A percentile compares a stretch with the other conserved stretches of the same genome.
Evolutionary conservation across 352 stramenopile genomes (phyloP).

Genomic region (Phytopythium kandeliae): DNA sequence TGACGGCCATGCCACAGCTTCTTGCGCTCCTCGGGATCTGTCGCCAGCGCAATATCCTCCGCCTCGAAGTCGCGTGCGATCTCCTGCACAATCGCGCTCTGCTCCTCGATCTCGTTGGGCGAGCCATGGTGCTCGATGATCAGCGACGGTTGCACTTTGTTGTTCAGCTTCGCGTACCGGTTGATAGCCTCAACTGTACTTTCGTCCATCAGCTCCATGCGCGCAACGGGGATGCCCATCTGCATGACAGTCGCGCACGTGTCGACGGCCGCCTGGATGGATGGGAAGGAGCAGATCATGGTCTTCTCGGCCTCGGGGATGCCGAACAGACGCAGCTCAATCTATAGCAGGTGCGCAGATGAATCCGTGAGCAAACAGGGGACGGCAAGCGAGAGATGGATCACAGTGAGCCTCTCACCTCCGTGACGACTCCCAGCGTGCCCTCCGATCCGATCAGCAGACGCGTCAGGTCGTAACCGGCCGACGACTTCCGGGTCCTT

Average conservation of each 20-base stretch:
- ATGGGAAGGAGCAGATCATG: slow-evolving; percentile 92
- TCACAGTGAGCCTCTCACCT: slow-evolving; percentile 31
- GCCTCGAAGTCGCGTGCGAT: slow-evolving; percentile 86
- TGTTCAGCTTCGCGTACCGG: slow-evolving; percentile 81
- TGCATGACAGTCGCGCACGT: slow-evolving; percentile 83
- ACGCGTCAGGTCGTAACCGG: slow-evolving; percentile 94
- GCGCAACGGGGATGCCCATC: slow-evolving; percentile 83
- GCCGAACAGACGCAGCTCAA: slow-evolving; percentile 92
- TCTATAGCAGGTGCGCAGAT: slow-evolving; percentile 12
- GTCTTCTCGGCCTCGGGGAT: slow-evolving; percentile 88
- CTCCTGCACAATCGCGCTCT: slow-evolving; percentile 78
- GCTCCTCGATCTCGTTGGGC: slow-evolving; percentile 76
- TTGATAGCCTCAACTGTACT: slow-evolving; percentile 75
- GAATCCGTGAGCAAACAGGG: not conserved
- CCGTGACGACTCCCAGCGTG: slow-evolving; percentile 94
- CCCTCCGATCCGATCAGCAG: slow-evolving; percentile 95
- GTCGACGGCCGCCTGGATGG: slow-evolving; percentile 83
- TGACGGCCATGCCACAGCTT: slow-evolving; percentile 83
- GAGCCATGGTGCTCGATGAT: slow-evolving; percentile 94
- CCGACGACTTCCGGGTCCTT: slow-evolving; percentile 93
- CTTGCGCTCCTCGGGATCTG: slow-evolving; percentile 64
- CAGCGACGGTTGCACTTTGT: slow-evolving; percentile 83
- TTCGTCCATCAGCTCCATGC: slow-evolving; percentile 87
- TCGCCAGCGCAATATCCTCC: slow-evolving; percentile 76
- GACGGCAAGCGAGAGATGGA: not conserved